Conservation (phyloP, 345 rosid species). For the Eutrema japonicum region DNA sequence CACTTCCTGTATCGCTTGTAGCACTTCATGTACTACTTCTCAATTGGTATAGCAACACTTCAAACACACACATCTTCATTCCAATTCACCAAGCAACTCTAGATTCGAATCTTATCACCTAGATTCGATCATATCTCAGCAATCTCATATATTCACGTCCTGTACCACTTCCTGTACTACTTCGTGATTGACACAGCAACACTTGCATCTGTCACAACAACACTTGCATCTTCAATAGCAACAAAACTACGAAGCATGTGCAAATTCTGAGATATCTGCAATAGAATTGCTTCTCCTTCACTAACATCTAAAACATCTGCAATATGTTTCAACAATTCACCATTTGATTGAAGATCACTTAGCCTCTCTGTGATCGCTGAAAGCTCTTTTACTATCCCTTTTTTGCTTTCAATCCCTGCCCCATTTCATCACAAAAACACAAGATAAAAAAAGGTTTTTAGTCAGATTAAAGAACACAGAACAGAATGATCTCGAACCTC, state of each 20-base stretch:
- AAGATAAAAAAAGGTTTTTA: not conserved
- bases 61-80: no score
- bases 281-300: conserved; percentile 47
- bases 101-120: no score
- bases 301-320: conserved; percentile 39
- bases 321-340: conserved; percentile 43
- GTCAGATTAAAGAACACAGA: conserved; percentile 2
- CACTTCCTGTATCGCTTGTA: no score
- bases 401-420: conserved; percentile 40
- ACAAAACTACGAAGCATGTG: conserved; percentile 51
- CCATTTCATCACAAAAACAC: conserved; percentile 28
- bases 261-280: conserved; percentile 51
- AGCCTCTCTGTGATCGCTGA: conserved; percentile 47
- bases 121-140: no score
- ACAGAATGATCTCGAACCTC: conserved; percentile 14
- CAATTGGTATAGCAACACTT: no score
- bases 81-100: no score
- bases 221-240: no score
- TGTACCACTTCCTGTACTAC: no score
- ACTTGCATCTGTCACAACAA: no score
- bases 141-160: no score
- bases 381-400: conserved; percentile 42
- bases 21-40: no score
- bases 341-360: conserved; percentile 53
- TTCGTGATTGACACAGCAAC: no score